These are phyloP conservation scores for Alternaria ethzedia DNA, from an alignment of 2,329 filamentous ascomycete genomes.

Conservation along the genomic window DNA sequence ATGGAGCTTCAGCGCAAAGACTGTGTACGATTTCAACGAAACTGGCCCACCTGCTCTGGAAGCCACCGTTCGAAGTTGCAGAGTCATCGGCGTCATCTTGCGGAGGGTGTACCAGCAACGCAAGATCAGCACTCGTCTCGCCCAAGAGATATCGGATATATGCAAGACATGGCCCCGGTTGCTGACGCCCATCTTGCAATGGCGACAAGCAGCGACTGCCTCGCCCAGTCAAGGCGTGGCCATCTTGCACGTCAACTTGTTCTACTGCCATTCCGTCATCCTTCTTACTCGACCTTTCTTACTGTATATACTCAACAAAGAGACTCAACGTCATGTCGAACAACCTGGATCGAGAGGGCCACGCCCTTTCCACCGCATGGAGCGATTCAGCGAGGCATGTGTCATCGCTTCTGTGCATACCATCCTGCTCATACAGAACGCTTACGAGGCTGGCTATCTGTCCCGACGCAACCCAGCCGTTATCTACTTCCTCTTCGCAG, in stretches of 20 bases:
- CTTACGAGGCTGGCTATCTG: constrained; percentile 50
- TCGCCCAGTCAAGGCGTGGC: constrained; percentile 61
- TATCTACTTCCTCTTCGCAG: constrained; percentile 52
- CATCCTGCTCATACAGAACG: constrained; percentile 49
- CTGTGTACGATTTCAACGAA: constrained; percentile 33
- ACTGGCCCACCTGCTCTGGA: constrained; percentile 56
- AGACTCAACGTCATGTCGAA: constrained; percentile 46
- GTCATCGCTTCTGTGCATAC: constrained; percentile 52
- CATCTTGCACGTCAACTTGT: constrained; percentile 67
- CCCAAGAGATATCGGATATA: constrained; percentile 63
- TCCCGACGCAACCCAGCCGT: constrained; percentile 49
- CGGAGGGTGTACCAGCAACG: constrained; percentile 66
- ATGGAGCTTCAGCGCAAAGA: constrained; percentile 17
- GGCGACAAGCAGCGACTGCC: constrained; percentile 55
- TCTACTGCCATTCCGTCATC: constrained; percentile 68
- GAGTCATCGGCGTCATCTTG: constrained; percentile 64
- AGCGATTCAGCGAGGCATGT: constrained; percentile 54
- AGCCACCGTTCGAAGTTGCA: constrained; percentile 64
- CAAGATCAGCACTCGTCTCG: constrained; percentile 64
- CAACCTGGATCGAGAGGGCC: constrained; percentile 34
- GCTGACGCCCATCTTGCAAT: constrained; percentile 58
- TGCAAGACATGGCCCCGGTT: constrained; percentile 61
- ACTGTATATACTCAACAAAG: constrained; percentile 60
- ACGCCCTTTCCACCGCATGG: constrained; percentile 52
- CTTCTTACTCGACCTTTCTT: constrained; percentile 71